A percentile compares a stretch with the other conserved stretches of the same genome.
Conservation (phyloP, 768 basidiomycete genomes). For the Mycena epipterygia region DNA sequence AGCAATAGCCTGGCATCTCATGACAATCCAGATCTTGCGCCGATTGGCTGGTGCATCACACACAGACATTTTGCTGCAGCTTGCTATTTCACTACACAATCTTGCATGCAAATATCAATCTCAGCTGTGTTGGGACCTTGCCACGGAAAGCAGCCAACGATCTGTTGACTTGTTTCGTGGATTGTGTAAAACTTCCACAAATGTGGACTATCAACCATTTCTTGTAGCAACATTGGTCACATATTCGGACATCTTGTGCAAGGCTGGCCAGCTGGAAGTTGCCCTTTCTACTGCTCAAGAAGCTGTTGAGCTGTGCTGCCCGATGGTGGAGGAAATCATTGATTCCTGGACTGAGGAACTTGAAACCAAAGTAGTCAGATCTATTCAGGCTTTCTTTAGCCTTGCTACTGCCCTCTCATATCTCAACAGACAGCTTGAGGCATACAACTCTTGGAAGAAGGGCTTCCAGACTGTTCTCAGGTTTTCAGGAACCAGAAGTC, state of each 20-base stretch:
- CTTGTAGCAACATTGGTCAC: background rate
- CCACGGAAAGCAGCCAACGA: too few relatives aligned
- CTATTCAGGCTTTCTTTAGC: background rate
- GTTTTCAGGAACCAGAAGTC: too few relatives aligned
- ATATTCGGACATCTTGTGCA: too few relatives aligned
- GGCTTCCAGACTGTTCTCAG: too few relatives aligned
- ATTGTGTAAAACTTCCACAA: too few relatives aligned
- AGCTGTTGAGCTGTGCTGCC: background rate
- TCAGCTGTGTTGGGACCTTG: too few relatives aligned
- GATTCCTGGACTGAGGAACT: background rate
- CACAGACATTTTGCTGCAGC: too few relatives aligned
- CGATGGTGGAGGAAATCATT: background rate
- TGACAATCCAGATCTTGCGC: background rate
- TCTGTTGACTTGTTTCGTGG: too few relatives aligned
- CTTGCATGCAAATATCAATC: too few relatives aligned
- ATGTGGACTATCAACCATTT: background rate
- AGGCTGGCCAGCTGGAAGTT: too few relatives aligned
- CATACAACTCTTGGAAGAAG: background rate
- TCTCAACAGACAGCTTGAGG: background rate
- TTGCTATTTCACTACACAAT: too few relatives aligned
- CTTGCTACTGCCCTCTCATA: background rate
- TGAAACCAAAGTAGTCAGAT: background rate
- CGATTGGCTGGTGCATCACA: too few relatives aligned
- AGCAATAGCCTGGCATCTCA: background rate
- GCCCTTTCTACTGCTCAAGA: background rate